Base-by-base conservation (phyloP, 176 grass and related monocot species). In the Olyra latifolia region DNA sequence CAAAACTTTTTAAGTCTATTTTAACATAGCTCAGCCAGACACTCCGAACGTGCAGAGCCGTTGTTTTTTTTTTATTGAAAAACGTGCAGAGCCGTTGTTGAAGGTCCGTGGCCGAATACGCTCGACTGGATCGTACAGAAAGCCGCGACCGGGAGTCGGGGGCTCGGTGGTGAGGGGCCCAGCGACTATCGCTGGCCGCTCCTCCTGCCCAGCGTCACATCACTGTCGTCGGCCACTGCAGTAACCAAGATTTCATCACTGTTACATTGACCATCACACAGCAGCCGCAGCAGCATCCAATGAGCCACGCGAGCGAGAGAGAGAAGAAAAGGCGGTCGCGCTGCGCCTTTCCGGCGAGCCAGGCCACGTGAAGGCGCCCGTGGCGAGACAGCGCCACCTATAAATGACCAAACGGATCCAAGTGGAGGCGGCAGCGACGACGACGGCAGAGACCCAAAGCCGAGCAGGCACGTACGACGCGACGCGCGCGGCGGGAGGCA, bases 281-380 rank as follows among this genome's bases (percentile, higher is more conserved):
- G 75, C 43, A 20, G 62, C 11, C 1, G 74, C 46, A 6, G 52
- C 39, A 15, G 59, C 59, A 59, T 55, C 47, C 77, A 50, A 30
- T 28, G 62, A 56, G 29, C 29, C 44, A n/a, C 68, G 72, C 1
- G 16, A 53, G 72, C 1, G 16, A 53, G 43, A 66, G 17, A 7
- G 25, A 38, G 62, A 29, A 15, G 32, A 35, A 35, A 35, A 35
- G 32, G 42, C 35, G 17, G 72, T 12, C 22, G 73, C 5, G 24
- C 25, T 12, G 76, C 61, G 47, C 66, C 50, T 84, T 64, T 75
- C 77, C 76, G 78, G 53, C 43, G 52, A 44, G 66, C 22, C 85
- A 35, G n/a, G 55, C 64, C 85, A 87, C 85, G 85, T 87, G 85
- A 87, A 20, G n/a, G 2, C 20, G 9, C 1, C 53, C 82, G 42